Conservation (phyloP, 140 eudicot genomes). For the Artemisia princeps region DNA sequence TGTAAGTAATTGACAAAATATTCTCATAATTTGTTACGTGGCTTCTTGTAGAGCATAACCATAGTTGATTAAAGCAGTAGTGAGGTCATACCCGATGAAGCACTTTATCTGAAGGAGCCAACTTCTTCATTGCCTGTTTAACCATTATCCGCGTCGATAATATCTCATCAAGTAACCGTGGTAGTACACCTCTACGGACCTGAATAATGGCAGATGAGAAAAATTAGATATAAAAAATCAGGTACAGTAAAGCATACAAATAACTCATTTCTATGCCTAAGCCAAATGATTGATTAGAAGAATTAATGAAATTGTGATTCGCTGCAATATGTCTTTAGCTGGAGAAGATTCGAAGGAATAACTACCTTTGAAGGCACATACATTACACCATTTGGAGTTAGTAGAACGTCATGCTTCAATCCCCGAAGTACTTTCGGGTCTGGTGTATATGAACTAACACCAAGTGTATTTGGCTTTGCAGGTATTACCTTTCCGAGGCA, state of each 20-base stretch:
- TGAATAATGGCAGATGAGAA: constrained; percentile 18
- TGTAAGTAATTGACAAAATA: constrained; percentile 9
- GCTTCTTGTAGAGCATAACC: constrained; percentile 3
- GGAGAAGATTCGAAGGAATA: not conserved
- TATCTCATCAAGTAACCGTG: constrained; percentile 89
- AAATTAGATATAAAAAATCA: not conserved
- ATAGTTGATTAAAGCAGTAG: not conserved
- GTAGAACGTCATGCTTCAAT: constrained; percentile 49
- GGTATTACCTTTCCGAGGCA: constrained; percentile 81
- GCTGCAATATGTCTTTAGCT: too few species aligned
- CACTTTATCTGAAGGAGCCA: constrained; percentile 65
- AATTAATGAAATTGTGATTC: not conserved
- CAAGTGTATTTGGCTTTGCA: constrained; percentile 61
- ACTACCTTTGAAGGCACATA: constrained; percentile 74
- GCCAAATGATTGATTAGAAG: constrained; percentile 3
- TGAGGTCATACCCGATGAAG: constrained; percentile 53
- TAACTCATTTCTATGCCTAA: not conserved
- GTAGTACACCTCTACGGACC: constrained; percentile 85
- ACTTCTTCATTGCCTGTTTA: constrained; percentile 84
- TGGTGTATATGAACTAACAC: constrained; percentile 74
- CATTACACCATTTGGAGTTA: constrained; percentile 90
- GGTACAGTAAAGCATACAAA: not conserved
- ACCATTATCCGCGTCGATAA: constrained; percentile 87
- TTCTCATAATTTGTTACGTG: not conserved
- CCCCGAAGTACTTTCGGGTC: constrained; percentile 42